phyloP scores from a whole-genome alignment of 1,284 basidiomycete species.

The Ceratobasidium sp. region DNA sequence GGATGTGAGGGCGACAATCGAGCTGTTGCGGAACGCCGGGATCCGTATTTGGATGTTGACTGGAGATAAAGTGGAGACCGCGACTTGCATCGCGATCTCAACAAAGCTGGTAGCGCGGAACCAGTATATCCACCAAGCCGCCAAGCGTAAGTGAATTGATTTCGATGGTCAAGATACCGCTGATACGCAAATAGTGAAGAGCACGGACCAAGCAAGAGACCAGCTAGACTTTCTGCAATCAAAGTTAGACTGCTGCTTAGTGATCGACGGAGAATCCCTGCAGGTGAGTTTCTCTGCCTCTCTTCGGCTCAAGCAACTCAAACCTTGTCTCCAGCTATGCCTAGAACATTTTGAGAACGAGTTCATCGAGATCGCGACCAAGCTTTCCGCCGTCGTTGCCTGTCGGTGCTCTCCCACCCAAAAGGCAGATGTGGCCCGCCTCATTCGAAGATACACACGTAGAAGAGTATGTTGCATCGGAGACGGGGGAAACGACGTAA shows the following conservation, averaged over 20 bases:
- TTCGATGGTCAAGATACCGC: background rate
- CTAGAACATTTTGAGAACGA: slow-evolving; percentile 90
- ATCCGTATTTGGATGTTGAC: slow-evolving; percentile 99
- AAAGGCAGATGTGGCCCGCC: slow-evolving; percentile 95
- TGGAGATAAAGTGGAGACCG: slow-evolving; percentile 99
- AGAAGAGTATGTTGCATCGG: slow-evolving; percentile 99
- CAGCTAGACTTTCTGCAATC: slow-evolving; percentile 95
- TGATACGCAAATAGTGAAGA: slow-evolving; percentile 71
- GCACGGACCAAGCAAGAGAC: slow-evolving; percentile 83
- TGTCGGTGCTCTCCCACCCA: slow-evolving; percentile 99
- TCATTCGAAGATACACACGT: slow-evolving; percentile 90
- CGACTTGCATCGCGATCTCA: slow-evolving; percentile 97
- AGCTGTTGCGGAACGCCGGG: slow-evolving; percentile 94
- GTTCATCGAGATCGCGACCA: slow-evolving; percentile 96
- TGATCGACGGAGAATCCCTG: slow-evolving; percentile 98
- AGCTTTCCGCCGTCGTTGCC: slow-evolving; percentile 95
- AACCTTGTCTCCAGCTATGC: slow-evolving; percentile 71
- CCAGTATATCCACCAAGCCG: slow-evolving; percentile 97
- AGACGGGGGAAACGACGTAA: slow-evolving; percentile 95
- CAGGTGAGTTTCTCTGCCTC: slow-evolving; percentile 65
- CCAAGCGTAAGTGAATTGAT: slow-evolving; percentile 77
- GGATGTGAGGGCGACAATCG: slow-evolving; percentile 93
- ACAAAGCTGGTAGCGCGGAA: slow-evolving; percentile 96
- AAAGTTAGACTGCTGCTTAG: slow-evolving; percentile 96
- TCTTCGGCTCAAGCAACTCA: background rate